Conservation (phyloP, 2,329 filamentous ascomycete species). For the Penicillium glabrum region DNA sequence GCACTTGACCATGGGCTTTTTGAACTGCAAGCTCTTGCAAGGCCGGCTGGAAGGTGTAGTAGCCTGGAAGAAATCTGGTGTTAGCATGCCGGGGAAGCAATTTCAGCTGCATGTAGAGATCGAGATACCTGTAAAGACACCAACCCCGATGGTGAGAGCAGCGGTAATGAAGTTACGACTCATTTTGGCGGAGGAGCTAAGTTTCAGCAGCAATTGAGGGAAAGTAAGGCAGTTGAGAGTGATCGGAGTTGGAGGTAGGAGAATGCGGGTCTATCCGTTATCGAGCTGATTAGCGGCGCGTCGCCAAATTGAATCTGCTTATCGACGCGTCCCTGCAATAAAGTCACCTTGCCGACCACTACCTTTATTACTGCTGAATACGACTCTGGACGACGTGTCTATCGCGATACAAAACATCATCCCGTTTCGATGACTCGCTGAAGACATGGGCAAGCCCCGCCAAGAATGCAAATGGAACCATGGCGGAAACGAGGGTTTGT, state of each 20-base stretch:
- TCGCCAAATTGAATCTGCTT: constrained; percentile 21
- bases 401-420: neutral
- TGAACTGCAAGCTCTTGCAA: constrained; percentile 37
- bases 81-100: constrained; percentile 7
- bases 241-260: constrained; percentile 12
- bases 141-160: constrained; percentile 39
- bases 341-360: neutral
- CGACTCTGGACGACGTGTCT: neutral
- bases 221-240: neutral
- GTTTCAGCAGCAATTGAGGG: neutral
- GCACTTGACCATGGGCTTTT: constrained; percentile 18
- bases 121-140: constrained; percentile 39
- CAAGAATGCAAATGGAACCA: constrained; percentile 44
- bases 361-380: neutral
- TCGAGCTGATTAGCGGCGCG: constrained; percentile 25
- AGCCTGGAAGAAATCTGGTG: constrained; percentile 31
- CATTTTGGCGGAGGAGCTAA: constrained; percentile 21
- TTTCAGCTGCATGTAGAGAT: too few species aligned
- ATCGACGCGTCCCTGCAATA: constrained; percentile 1
- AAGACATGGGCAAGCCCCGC: constrained; percentile 37
- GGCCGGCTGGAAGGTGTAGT: constrained; percentile 45
- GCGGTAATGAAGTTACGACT: constrained; percentile 40
- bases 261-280: constrained; percentile 17
- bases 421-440: constrained; percentile 27
- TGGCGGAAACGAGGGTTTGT: constrained; percentile 54